A percentile compares a stretch with the other conserved stretches of the same genome.
phyloP scores from a whole-genome alignment of 805 yeast species.

The Teunomyces barrocoloradensis region DNA sequence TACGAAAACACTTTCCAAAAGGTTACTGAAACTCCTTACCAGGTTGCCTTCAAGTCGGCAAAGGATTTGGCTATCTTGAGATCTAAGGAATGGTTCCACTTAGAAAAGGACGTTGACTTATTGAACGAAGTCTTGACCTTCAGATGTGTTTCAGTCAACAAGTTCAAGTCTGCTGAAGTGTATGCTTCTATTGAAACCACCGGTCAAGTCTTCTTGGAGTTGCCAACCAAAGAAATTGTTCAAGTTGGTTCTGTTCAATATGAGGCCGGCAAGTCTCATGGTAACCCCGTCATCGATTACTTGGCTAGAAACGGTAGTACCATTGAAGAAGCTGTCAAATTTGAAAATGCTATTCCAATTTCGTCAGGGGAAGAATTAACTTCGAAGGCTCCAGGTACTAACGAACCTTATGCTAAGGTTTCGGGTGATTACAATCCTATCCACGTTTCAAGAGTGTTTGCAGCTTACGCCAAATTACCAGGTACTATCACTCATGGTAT shows the following conservation, averaged over 20 bases:
- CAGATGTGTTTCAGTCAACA: slow-evolving; percentile 81
- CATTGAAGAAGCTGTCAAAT: slow-evolving; percentile 88
- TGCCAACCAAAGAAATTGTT: slow-evolving; percentile 86
- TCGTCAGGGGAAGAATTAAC: slow-evolving; percentile 59
- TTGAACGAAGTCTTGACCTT: slow-evolving; percentile 80
- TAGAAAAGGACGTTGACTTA: slow-evolving; percentile 66
- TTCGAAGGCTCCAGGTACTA: slow-evolving; percentile 88
- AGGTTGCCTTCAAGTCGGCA: slow-evolving; percentile 65
- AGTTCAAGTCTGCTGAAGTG: slow-evolving; percentile 72
- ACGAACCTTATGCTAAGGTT: slow-evolving; percentile 94
- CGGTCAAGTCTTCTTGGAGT: slow-evolving; percentile 83
- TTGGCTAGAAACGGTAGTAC: slow-evolving; percentile 87
- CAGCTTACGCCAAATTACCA: slow-evolving; percentile 88
- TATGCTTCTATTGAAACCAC: slow-evolving; percentile 77
- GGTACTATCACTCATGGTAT: slow-evolving; percentile 99
- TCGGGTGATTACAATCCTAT: slow-evolving; percentile 99
- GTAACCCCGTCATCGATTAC: slow-evolving; percentile 97
- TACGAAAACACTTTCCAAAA: slow-evolving; percentile 91
- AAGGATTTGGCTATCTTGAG: slow-evolving; percentile 91
- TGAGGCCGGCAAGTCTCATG: slow-evolving; percentile 89
- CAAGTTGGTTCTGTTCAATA: slow-evolving; percentile 82
- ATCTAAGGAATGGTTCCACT: slow-evolving; percentile 97
- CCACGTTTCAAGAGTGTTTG: slow-evolving; percentile 93
- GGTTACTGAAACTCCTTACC: slow-evolving; percentile 81
- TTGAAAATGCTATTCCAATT: slow-evolving; percentile 88